phyloP scores from a whole-genome alignment of 768 basidiomycete species.

The Mycena amicta region DNA sequence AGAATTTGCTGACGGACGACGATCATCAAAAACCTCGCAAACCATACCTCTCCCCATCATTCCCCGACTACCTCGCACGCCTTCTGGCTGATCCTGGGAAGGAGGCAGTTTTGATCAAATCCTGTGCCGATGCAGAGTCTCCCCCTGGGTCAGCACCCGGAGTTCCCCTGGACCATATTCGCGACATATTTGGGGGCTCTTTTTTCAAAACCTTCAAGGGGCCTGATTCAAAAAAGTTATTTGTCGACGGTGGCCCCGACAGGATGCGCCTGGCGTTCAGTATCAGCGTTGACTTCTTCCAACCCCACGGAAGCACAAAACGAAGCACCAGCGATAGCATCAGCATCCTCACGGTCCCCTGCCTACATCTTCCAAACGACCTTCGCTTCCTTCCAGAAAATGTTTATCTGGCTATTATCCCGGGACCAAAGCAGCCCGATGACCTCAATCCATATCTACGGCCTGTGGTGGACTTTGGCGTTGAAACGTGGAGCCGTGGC shows the following conservation, averaged over 20 bases:
- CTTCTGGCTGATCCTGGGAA: not conserved
- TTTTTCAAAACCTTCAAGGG: slow-evolving; percentile 29
- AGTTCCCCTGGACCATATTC: slow-evolving; percentile 1
- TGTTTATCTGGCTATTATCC: slow-evolving; percentile 22
- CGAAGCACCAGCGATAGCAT: not conserved
- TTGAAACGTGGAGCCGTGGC: slow-evolving; percentile 24
- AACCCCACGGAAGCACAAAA: not conserved
- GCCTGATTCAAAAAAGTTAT: slow-evolving; percentile 13
- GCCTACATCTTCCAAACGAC: not conserved
- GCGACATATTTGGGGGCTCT: slow-evolving; percentile 22
- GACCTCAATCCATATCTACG: slow-evolving; percentile 4
- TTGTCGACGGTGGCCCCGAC: slow-evolving; percentile 6
- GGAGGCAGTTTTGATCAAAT: not conserved
- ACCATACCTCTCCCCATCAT: slow-evolving; percentile 1
- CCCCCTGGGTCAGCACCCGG: not conserved
- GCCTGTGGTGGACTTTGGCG: not conserved
- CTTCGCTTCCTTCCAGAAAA: slow-evolving; percentile 8
- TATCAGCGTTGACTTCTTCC: not conserved
- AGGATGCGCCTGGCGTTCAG: not conserved
- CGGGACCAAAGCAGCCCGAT: slow-evolving; percentile 29
- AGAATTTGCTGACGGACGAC: too few relatives aligned
- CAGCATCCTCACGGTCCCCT: not conserved
- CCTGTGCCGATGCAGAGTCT: not conserved
- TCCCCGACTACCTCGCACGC: slow-evolving; percentile 2
- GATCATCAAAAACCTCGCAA: too few relatives aligned